Evolutionary conservation across 202 grass and related monocot species (phyloP).

Genomic region (Schoenoplectus triqueter): DNA sequence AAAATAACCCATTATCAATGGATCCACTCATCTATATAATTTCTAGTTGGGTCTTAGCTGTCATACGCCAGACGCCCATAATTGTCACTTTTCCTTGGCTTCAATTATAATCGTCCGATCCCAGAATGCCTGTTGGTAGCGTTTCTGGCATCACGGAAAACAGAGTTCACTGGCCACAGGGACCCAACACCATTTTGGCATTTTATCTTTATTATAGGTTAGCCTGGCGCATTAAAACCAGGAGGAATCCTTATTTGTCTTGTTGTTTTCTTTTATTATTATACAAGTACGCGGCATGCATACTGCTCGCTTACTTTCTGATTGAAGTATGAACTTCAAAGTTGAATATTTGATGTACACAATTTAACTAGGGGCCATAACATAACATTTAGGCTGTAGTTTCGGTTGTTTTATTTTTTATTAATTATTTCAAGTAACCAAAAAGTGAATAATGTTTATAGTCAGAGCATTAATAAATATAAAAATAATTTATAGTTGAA

Average conservation of each 20-base stretch:
- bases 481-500: background rate
- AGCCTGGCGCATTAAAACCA: background rate
- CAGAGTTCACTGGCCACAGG: background rate
- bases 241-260: background rate
- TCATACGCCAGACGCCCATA: conserved; percentile 23
- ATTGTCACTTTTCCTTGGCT: conserved; percentile 23
- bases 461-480: background rate
- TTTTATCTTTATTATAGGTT: background rate
- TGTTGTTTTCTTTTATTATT: background rate
- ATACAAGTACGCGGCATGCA: background rate
- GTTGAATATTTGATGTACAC: background rate
- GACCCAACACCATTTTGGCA: background rate
- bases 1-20: background rate
- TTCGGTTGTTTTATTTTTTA: background rate
- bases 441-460: background rate
- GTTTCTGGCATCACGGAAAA: background rate
- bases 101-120: conserved; percentile 15
- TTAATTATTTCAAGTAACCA: background rate
- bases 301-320: background rate
- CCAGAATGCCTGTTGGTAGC: background rate
- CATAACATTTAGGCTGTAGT: background rate
- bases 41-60: conserved; percentile 38
- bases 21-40: background rate
- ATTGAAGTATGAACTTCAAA: background rate
- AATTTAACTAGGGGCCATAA: background rate